These are phyloP conservation scores for Massariosphaeria phaeospora DNA, from an alignment of 495 filamentous ascomycete genomes.

Conservation along the genomic window DNA sequence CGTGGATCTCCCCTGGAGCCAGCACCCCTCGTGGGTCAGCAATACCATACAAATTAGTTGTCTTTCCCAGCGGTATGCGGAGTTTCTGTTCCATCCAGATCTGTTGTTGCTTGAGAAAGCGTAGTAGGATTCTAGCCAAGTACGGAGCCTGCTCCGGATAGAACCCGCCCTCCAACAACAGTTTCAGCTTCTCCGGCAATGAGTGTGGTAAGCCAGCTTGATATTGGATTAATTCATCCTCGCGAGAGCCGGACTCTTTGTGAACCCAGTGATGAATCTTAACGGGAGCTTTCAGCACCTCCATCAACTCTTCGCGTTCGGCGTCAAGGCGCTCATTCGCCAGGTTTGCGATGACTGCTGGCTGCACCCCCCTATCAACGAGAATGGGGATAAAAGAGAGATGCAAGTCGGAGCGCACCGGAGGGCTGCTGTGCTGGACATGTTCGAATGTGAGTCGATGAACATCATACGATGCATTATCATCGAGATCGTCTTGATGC, in stretches of 20 bases:
- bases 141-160: conserved; percentile 53
- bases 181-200: conserved; percentile 49
- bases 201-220: conserved; percentile 51
- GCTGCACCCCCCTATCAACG: conserved; percentile 56
- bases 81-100: conserved; percentile 55
- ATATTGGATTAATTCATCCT: conserved; percentile 40
- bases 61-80: conserved; percentile 67
- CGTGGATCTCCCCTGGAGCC: conserved; percentile 68
- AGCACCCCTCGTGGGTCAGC: conserved; percentile 71
- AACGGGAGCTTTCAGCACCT: conserved; percentile 48
- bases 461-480: conserved; percentile 37
- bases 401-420: conserved; percentile 64
- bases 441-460: conserved; percentile 71
- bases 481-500: conserved; percentile 47
- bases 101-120: conserved; percentile 53
- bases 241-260: conserved; percentile 25
- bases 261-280: conserved; percentile 56
- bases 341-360: conserved; percentile 53
- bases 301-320: conserved; percentile 57
- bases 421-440: conserved; percentile 54
- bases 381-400: conserved; percentile 75
- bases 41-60: conserved; percentile 74
- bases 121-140: conserved; percentile 54
- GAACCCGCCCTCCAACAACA: conserved; percentile 48
- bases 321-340: conserved; percentile 55